Percentiles rank a stretch among this genome's conserved stretches.
Conservation (phyloP, 345 rosid species). For the Hibiscus mutabilis region DNA sequence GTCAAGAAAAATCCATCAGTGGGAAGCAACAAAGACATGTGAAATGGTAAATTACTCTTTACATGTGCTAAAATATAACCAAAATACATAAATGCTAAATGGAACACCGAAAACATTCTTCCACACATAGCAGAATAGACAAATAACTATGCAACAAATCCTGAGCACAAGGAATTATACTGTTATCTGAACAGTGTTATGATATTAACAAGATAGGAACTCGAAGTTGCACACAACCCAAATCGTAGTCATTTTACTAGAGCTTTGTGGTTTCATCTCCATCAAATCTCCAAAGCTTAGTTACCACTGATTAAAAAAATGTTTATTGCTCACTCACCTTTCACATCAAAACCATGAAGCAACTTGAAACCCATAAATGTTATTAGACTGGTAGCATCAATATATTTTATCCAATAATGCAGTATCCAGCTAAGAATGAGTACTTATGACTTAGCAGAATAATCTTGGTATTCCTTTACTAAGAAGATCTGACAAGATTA, state of each 20-base stretch:
- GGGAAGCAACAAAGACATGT: neutral
- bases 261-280: neutral
- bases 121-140: neutral
- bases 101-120: neutral
- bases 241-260: neutral
- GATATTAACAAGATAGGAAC: neutral
- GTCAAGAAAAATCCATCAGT: neutral
- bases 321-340: too few relatives aligned
- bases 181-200: neutral
- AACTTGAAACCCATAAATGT: neutral
- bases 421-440: neutral
- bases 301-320: neutral
- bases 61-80: neutral
- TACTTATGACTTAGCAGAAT: neutral
- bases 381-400: neutral
- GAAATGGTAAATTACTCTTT: conserved; percentile 4
- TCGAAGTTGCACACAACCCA: neutral
- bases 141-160: neutral
- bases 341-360: neutral
- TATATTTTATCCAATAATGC: neutral
- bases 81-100: neutral
- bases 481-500: neutral
- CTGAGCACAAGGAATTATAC: neutral
- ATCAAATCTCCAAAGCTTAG: neutral
- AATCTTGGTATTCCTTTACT: neutral